Evolutionary conservation across 2,329 filamentous ascomycete genomes (phyloP), one percentile per base, ranked within the genome.

Genomic region (Passalora sequoiae): DNA sequence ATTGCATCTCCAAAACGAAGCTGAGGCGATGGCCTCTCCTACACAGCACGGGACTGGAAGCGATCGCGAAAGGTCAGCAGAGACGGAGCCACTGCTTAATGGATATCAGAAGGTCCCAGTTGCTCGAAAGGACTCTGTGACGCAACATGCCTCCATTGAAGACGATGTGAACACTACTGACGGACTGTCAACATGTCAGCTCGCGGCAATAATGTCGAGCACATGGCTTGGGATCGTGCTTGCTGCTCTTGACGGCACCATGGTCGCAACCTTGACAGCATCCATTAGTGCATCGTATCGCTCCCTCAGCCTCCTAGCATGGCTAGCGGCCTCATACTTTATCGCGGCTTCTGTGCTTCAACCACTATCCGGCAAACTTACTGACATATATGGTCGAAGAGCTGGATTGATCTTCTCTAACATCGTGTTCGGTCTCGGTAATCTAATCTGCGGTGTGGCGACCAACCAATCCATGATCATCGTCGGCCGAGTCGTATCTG

Each of bases 331-430:
- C 0, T 81, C 84, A 20, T 94, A 92, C 61, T 76, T 92, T 21
- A 87, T 92, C 57, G 82, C 86, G 55, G 91, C 88, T 62, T 83
- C 87, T 2, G 86, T 85, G 1, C 85, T 80, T 57, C 86, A 92
- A 63, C 86, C 87, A 12, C 74, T 92, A 25, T 86, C 83, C 12
- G 87, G 87, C 10, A 77, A 85, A 2, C 64, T 94, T 46, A 92
- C 87, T 0, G 87, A 94, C 62, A 89, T 94, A 35, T 89, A 89
- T 57, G 83, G 83, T 12, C 78, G 82, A 6, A 84, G 84, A 56
- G 55, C 72, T 55, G 78, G 75, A 49, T 66, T 86, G 6, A 66
- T 86, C 6, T 78, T 81, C 50, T 71, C 76, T 4, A 84, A 84
- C 52, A 60, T 68, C 21, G 63, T 83, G 38, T 85, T 86, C 59